Conservation (phyloP, 2,329 filamentous ascomycete species). For the Onygenales sp. region DNA sequence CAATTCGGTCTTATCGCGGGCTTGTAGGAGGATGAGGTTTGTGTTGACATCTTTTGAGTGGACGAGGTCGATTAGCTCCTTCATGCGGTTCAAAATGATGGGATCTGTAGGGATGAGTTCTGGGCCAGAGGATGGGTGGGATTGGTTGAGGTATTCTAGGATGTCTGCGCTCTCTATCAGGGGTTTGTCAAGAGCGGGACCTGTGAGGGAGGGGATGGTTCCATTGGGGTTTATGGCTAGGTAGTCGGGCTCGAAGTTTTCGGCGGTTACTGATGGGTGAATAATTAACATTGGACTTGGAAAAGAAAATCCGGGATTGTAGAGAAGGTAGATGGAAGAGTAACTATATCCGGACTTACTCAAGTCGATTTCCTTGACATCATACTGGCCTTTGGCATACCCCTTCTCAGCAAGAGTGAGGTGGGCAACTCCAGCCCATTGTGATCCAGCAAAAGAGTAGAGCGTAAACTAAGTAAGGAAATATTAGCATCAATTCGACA, state of each 20-base stretch:
- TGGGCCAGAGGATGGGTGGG: neutral
- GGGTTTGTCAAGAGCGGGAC: constrained; percentile 3
- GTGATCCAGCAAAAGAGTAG: constrained; percentile 8
- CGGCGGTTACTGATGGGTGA: constrained; percentile 3
- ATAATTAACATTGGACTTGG: neutral
- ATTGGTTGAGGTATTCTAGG: constrained; percentile 6
- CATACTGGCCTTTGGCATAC: constrained; percentile 4
- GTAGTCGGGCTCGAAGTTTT: constrained; percentile 9
- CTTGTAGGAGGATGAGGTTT: constrained; percentile 12
- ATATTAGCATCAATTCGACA: too few species aligned
- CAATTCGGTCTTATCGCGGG: constrained; percentile 10
- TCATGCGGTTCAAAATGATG: constrained; percentile 1
- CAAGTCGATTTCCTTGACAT: constrained; percentile 6
- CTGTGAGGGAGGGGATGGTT: constrained; percentile 8
- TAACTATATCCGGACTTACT: neutral
- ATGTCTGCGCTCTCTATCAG: constrained; percentile 8
- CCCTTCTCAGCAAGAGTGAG: constrained; percentile 9
- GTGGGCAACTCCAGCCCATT: constrained; percentile 9
- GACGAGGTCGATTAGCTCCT: constrained; percentile 9
- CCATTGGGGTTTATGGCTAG: constrained; percentile 9
- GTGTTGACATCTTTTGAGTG: constrained; percentile 8
- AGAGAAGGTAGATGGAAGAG: neutral
- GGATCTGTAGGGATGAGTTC: constrained; percentile 4
- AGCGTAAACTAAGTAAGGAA: constrained; percentile 3
- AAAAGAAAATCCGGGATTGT: neutral